phyloP scores from a whole-genome alignment of 2,329 filamentous ascomycete species.

The Aureobasidium sp. region DNA sequence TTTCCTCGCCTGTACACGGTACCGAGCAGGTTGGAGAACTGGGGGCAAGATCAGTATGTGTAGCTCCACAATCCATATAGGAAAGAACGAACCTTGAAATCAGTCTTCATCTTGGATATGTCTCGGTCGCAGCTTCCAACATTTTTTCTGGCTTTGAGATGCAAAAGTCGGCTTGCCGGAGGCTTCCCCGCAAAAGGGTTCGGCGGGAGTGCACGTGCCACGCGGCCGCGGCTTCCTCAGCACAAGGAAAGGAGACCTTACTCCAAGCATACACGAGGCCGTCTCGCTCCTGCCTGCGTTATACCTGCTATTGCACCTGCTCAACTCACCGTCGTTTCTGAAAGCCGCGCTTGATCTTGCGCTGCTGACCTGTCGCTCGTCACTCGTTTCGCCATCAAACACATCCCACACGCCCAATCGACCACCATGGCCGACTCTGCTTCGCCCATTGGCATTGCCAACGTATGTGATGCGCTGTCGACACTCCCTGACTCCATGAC shows the following conservation, averaged over 20 bases:
- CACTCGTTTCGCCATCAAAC: constrained; percentile 6
- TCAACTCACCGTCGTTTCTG: neutral
- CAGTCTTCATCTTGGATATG: constrained; percentile 81
- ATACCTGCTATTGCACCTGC: constrained; percentile 1
- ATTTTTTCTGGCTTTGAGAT: constrained; percentile 11
- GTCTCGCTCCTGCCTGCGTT: constrained; percentile 3
- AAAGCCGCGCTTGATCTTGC: neutral
- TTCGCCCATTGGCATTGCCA: constrained; percentile 67
- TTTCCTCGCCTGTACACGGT: constrained; percentile 99
- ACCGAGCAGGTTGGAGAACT: constrained; percentile 98
- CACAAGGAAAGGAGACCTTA: constrained; percentile 13
- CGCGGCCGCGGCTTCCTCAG: neutral
- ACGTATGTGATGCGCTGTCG: constrained; percentile 45
- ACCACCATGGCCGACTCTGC: constrained; percentile 55
- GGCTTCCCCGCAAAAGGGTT: constrained; percentile 14
- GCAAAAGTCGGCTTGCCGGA: constrained; percentile 14
- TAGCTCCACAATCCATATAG: neutral
- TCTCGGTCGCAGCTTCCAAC: constrained; percentile 12
- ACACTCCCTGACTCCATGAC: constrained; percentile 19
- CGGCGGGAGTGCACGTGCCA: constrained; percentile 1
- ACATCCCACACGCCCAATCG: neutral
- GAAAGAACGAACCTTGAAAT: constrained; percentile 68
- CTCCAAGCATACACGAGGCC: neutral
- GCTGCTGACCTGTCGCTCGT: neutral
- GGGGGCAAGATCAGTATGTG: constrained; percentile 24